A percentile compares a stretch with the other conserved stretches of the same genome.
phyloP scores from a whole-genome alignment of 495 filamentous ascomycete species.

The Penicillium psychrofluorescens region DNA sequence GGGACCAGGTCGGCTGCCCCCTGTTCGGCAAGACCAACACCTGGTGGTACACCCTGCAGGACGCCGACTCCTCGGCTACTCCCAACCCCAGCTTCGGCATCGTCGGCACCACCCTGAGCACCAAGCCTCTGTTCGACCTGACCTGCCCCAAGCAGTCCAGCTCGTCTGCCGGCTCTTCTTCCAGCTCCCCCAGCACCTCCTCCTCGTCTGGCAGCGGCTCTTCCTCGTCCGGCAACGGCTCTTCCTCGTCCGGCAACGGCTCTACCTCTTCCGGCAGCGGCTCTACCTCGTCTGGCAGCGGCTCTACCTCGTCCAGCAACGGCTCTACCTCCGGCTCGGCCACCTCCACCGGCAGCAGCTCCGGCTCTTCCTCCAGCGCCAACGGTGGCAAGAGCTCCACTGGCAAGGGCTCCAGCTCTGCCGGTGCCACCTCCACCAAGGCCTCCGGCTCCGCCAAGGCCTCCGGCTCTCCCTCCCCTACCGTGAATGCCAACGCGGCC shows the following conservation, averaged over 20 bases:
- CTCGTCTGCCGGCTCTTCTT: slow-evolving; percentile 9
- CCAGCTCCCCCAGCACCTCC: slow-evolving; percentile 7
- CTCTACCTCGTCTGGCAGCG: background rate
- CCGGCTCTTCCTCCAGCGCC: slow-evolving; percentile 10
- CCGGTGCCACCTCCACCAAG: slow-evolving; percentile 7
- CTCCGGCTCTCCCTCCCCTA: slow-evolving; percentile 25
- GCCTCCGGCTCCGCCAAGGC: slow-evolving; percentile 22
- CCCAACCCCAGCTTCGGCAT: slow-evolving; percentile 68
- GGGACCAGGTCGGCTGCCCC: slow-evolving; percentile 69
- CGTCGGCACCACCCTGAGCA: slow-evolving; percentile 44
- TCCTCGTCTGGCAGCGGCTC: too few species aligned
- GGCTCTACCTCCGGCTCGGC: slow-evolving; percentile 3
- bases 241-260: too few species aligned
- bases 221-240: slow-evolving; percentile 1
- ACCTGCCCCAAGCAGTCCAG: slow-evolving; percentile 34
- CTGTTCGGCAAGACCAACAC: slow-evolving; percentile 61
- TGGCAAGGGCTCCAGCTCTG: slow-evolving; percentile 11
- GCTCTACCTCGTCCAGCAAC: background rate
- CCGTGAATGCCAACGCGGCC: slow-evolving; percentile 10
- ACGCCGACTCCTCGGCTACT: slow-evolving; percentile 42
- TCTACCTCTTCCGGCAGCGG: slow-evolving; percentile 1
- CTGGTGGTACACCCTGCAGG: slow-evolving; percentile 71
- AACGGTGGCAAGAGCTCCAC: slow-evolving; percentile 2
- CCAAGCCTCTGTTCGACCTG: slow-evolving; percentile 57
- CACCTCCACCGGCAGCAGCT: slow-evolving; percentile 8